phyloP scores from a whole-genome alignment of 78 protist genomes.

The Polysphondylium violaceum region DNA sequence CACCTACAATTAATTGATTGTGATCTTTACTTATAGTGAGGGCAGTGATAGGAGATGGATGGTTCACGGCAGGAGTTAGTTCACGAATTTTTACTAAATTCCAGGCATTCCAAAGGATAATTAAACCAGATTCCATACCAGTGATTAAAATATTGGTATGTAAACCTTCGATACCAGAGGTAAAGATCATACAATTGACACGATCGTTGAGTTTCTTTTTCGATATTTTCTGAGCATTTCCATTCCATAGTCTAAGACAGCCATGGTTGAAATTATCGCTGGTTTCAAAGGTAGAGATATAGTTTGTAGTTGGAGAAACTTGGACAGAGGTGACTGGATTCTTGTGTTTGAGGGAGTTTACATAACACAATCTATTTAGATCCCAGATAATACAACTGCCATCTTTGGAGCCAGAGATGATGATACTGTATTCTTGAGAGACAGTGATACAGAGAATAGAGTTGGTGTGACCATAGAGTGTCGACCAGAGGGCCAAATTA shows the following conservation, averaged over 20 bases:
- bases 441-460: slow-evolving; percentile 78
- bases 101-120: slow-evolving; percentile 63
- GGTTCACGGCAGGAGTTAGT: background rate
- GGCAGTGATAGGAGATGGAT: slow-evolving; percentile 61
- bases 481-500: slow-evolving; percentile 31
- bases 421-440: slow-evolving; percentile 37
- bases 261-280: slow-evolving; percentile 21
- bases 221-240: slow-evolving; percentile 48
- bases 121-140: slow-evolving; percentile 74
- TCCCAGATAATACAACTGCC: slow-evolving; percentile 83
- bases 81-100: slow-evolving; percentile 31
- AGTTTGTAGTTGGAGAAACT: slow-evolving; percentile 63
- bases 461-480: slow-evolving; percentile 78
- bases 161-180: slow-evolving; percentile 55
- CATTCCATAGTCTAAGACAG: slow-evolving; percentile 44
- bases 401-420: slow-evolving; percentile 82
- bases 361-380: slow-evolving; percentile 72
- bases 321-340: slow-evolving; percentile 64
- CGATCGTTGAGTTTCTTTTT: slow-evolving; percentile 32
- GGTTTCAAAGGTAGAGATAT: slow-evolving; percentile 53
- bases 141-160: slow-evolving; percentile 56
- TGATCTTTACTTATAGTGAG: slow-evolving; percentile 56
- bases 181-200: slow-evolving; percentile 67
- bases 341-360: slow-evolving; percentile 46
- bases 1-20: slow-evolving; percentile 52